phyloP scores from a whole-genome alignment of 306 rosid genomes.

The Oxytropis ochrocephala region DNA sequence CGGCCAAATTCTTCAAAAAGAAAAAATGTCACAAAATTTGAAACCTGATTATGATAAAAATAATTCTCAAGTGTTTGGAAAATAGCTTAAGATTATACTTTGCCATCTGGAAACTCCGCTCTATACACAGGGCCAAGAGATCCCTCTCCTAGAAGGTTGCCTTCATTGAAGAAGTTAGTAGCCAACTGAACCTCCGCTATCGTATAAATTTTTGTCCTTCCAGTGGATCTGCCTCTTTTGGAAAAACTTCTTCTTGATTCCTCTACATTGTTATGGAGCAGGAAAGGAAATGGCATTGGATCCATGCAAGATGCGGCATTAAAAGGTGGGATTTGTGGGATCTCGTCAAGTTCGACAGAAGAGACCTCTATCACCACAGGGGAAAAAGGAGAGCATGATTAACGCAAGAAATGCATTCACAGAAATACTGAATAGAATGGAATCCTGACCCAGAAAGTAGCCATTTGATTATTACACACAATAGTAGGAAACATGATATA shows the following conservation, averaged over 20 bases:
- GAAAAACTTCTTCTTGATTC: constrained; percentile 60
- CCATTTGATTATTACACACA: not conserved
- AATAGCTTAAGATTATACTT: constrained; percentile 34
- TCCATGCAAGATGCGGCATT: constrained; percentile 40
- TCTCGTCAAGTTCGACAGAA: constrained; percentile 38
- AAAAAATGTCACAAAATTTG: not conserved
- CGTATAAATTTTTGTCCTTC: constrained; percentile 53
- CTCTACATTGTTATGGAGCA: constrained; percentile 37
- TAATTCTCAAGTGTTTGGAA: not conserved
- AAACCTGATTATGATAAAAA: not conserved
- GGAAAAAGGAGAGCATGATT: not conserved
- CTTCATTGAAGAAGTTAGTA: constrained; percentile 65
- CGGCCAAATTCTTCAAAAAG: constrained; percentile 56
- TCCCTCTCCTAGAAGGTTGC: constrained; percentile 79
- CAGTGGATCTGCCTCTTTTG: constrained; percentile 44
- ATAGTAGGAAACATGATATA: not conserved
- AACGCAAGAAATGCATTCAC: not conserved
- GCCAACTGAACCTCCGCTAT: constrained; percentile 71
- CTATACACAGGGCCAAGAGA: constrained; percentile 85
- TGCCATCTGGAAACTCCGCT: constrained; percentile 75
- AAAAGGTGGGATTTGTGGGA: constrained; percentile 37
- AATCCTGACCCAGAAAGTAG: not conserved
- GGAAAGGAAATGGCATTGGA: constrained; percentile 49
- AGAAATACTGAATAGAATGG: not conserved
- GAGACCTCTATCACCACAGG: constrained; percentile 28